phyloP scores from a whole-genome alignment of 345 rosid genomes.

The Moricandia arvensis region DNA sequence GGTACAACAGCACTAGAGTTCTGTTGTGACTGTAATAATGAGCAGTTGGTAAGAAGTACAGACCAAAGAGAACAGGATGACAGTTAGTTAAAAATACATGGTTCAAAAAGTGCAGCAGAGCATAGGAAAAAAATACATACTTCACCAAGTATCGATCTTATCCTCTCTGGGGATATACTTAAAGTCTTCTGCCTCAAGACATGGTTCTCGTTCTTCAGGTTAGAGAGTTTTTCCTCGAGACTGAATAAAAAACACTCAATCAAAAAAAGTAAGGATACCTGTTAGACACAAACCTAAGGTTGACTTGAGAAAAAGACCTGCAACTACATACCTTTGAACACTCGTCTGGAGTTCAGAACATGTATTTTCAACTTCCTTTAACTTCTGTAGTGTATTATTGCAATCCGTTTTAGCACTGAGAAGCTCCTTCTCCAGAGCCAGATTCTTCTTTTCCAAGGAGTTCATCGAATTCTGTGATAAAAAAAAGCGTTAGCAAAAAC shows the following conservation, averaged over 20 bases:
- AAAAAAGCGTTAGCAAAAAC: slow-evolving; percentile 4
- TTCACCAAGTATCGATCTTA: slow-evolving; percentile 53
- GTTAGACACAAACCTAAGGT: slow-evolving; percentile 1
- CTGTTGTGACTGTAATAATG: slow-evolving; percentile 47
- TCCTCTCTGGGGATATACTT: slow-evolving; percentile 52
- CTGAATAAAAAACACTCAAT: slow-evolving; percentile 36
- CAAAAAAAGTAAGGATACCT: not conserved
- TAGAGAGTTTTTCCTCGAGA: slow-evolving; percentile 72
- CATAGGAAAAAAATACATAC: slow-evolving; percentile 50
- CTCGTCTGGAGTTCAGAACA: slow-evolving; percentile 68
- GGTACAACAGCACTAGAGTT: slow-evolving; percentile 50
- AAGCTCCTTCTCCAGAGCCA: slow-evolving; percentile 66
- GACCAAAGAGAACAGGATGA: slow-evolving; percentile 13
- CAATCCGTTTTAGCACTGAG: slow-evolving; percentile 54
- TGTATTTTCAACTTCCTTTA: slow-evolving; percentile 61
- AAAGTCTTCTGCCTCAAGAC: slow-evolving; percentile 74
- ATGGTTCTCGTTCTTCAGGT: slow-evolving; percentile 77
- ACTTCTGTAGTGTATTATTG: slow-evolving; percentile 53
- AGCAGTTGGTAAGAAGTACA: slow-evolving; percentile 13
- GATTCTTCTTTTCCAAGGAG: slow-evolving; percentile 73
- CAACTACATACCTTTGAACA: slow-evolving; percentile 57
- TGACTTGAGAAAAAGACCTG: slow-evolving; percentile 15
- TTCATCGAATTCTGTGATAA: slow-evolving; percentile 44
- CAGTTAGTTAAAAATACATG: not conserved
- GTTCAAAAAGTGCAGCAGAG: slow-evolving; percentile 18